A percentile compares a stretch with the other conserved stretches of the same genome.
Conservation (phyloP, 768 basidiomycete genomes). For the Trametes maxima region DNA sequence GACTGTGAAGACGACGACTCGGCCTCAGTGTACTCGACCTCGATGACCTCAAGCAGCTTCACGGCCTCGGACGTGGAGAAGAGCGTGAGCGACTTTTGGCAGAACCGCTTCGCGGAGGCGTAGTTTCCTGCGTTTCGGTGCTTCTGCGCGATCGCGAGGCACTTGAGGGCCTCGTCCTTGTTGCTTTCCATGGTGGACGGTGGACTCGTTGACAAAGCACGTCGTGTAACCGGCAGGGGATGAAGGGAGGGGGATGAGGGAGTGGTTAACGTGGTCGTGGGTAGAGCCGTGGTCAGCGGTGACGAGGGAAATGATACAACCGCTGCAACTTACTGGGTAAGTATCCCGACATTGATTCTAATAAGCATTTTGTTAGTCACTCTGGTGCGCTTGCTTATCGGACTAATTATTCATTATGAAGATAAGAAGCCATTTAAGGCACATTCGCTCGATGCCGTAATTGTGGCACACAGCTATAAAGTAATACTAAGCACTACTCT, state of each 20-base stretch:
- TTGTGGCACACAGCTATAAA: not conserved
- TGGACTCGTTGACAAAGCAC: conserved; percentile 47
- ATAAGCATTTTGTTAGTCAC: too few relatives aligned
- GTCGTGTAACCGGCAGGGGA: conserved; percentile 65
- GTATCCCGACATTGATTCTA: not conserved
- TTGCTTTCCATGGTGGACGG: conserved; percentile 71
- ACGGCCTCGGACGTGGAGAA: conserved; percentile 78
- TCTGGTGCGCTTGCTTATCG: too few relatives aligned
- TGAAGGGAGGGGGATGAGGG: not conserved
- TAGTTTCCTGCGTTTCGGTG: conserved; percentile 74
- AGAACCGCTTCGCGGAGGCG: conserved; percentile 83
- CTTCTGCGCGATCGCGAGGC: conserved; percentile 76
- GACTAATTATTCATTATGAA: too few relatives aligned
- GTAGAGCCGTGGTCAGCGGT: not conserved
- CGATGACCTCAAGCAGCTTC: conserved; percentile 66
- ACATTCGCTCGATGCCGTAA: not conserved
- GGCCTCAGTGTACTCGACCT: conserved; percentile 49
- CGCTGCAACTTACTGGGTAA: not conserved
- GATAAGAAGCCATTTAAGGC: not conserved
- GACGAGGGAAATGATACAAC: conserved; percentile 5
- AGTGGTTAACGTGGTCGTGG: conserved; percentile 9
- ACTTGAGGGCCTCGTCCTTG: conserved; percentile 86
- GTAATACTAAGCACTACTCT: conserved; percentile 8
- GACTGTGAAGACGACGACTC: conserved; percentile 42
- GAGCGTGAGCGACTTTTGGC: conserved; percentile 82